Conservation (phyloP, 345 rosid species). For the Noccaea caerulescens region DNA sequence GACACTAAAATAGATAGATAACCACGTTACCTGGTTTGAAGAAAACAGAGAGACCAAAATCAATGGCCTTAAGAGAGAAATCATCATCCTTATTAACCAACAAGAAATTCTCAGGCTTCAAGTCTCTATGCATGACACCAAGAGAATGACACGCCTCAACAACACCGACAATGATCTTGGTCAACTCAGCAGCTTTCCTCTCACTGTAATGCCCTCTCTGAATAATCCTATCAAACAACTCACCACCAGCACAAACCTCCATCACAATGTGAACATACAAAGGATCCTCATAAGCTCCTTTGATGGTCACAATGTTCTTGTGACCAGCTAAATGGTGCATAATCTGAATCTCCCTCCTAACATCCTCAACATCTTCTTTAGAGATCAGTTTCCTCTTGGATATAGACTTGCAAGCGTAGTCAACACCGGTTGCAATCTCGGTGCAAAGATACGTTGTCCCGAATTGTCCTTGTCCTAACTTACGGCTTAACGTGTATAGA, state of each 20-base stretch:
- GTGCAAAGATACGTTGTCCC: conserved; percentile 90
- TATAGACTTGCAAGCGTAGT: conserved; percentile 94
- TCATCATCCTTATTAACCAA: conserved; percentile 98
- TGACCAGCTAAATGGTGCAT: conserved; percentile 99
- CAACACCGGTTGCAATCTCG: conserved; percentile 62
- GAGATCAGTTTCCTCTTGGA: conserved; percentile 94
- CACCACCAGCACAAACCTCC: conserved; percentile 98
- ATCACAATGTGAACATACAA: conserved; percentile 89
- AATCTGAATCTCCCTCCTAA: conserved; percentile 96
- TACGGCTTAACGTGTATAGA: conserved; percentile 77
- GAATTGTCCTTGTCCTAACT: conserved; percentile 96
- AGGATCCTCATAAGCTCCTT: conserved; percentile 94
- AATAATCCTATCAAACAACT: conserved; percentile 93
- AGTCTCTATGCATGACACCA: conserved; percentile 98
- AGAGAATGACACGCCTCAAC: conserved; percentile 97
- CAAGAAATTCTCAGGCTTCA: conserved; percentile 99
- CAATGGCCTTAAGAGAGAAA: conserved; percentile 96
- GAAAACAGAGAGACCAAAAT: conserved; percentile 98
- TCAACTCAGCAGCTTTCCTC: conserved; percentile 95
- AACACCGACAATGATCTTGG: conserved; percentile 92
- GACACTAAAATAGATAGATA: conserved; percentile 5
- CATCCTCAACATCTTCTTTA: conserved; percentile 95
- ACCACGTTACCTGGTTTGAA: conserved; percentile 83
- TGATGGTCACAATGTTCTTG: conserved; percentile 86
- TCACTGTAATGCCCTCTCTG: conserved; percentile 98